These are phyloP conservation scores for Theobroma cacao DNA, from an alignment of 345 rosid genomes.

Conservation along the genomic window DNA sequence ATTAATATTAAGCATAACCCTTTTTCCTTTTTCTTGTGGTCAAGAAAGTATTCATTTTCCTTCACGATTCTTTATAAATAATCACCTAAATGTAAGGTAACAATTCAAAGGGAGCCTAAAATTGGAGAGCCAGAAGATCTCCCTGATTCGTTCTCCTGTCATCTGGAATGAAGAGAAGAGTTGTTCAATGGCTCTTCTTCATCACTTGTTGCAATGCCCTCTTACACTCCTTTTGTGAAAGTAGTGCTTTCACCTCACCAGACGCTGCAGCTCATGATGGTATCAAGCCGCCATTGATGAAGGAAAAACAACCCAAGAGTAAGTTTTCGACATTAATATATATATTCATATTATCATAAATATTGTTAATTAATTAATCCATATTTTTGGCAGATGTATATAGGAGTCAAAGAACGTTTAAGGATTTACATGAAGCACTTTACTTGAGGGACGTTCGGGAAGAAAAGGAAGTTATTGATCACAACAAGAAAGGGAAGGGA, in stretches of 20 bases:
- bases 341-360: neutral
- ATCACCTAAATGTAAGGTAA: neutral
- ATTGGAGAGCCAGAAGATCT: neutral
- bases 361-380: neutral
- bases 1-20: neutral
- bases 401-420: neutral
- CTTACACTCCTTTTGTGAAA: neutral
- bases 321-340: neutral
- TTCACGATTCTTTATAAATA: neutral
- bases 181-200: neutral
- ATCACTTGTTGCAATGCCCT: neutral
- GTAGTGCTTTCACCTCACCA: neutral
- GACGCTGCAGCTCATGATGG: neutral
- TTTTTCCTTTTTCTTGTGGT: neutral
- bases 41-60: neutral
- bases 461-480: neutral
- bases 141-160: too few relatives aligned
- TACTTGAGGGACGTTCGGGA: neutral
- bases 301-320: slow-evolving; percentile 3
- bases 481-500: slow-evolving; percentile 4
- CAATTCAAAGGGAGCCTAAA: neutral
- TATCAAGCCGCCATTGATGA: neutral
- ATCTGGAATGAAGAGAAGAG: neutral
- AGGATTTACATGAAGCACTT: neutral
- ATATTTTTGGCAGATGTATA: neutral